phyloP scores from a whole-genome alignment of 768 basidiomycete genomes.

The Boletales sp. region DNA sequence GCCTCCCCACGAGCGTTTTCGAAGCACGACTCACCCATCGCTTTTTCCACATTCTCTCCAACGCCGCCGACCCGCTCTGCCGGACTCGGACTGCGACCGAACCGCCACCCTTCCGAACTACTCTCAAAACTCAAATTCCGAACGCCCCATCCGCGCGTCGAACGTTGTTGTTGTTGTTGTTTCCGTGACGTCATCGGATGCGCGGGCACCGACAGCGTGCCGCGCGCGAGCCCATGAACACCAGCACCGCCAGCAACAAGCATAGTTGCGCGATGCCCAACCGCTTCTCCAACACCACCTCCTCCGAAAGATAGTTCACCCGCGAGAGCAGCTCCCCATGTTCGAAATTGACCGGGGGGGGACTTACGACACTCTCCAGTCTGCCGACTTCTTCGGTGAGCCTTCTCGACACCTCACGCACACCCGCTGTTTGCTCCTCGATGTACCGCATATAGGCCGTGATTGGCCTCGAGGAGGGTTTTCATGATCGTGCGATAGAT shows the following conservation, averaged over 20 bases:
- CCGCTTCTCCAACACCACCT: slow-evolving; percentile 88
- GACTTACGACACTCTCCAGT: slow-evolving; percentile 68
- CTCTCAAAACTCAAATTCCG: slow-evolving; percentile 55
- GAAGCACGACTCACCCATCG: background rate
- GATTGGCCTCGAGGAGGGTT: slow-evolving; percentile 78
- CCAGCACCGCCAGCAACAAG: slow-evolving; percentile 74
- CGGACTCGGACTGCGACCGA: slow-evolving; percentile 31
- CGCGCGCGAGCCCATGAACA: slow-evolving; percentile 88
- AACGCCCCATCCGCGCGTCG: slow-evolving; percentile 53
- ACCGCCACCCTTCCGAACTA: slow-evolving; percentile 38
- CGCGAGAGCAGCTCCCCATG: slow-evolving; percentile 64
- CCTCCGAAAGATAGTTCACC: slow-evolving; percentile 73
- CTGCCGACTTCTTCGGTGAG: slow-evolving; percentile 78
- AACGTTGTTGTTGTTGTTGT: no score
- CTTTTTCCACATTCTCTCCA: slow-evolving; percentile 8
- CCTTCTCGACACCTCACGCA: slow-evolving; percentile 70
- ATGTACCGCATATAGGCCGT: slow-evolving; percentile 84
- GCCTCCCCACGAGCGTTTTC: no score
- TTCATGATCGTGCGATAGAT: slow-evolving; percentile 98
- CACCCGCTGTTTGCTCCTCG: slow-evolving; percentile 78
- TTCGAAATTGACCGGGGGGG: slow-evolving; percentile 30
- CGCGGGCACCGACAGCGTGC: slow-evolving; percentile 38
- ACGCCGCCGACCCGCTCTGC: slow-evolving; percentile 10
- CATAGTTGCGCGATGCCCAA: slow-evolving; percentile 86
- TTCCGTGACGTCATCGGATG: slow-evolving; percentile 5